Conservation (phyloP, 78 protist species). For the Protostelium mycophagum region DNA sequence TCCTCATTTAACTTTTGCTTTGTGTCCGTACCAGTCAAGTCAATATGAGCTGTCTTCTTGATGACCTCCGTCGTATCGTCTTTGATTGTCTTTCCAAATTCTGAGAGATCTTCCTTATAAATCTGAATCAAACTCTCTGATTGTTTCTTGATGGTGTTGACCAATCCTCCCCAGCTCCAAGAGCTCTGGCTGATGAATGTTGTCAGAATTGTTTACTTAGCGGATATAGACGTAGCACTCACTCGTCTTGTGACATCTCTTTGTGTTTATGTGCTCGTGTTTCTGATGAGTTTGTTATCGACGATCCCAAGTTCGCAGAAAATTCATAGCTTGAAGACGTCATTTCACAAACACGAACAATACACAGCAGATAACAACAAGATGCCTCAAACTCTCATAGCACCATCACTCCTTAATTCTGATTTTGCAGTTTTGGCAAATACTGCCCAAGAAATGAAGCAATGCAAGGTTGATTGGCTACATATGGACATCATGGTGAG, state of each 20-base stretch:
- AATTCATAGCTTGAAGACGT: too few species aligned
- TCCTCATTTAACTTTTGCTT: neutral
- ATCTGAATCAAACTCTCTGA: neutral
- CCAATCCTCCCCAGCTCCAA: neutral
- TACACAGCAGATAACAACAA: neutral
- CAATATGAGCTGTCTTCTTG: neutral
- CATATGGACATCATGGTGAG: constrained; percentile 97
- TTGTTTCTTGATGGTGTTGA: neutral
- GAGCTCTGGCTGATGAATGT: too few species aligned
- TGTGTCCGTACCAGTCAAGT: neutral
- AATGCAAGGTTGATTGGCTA: constrained; percentile 86
- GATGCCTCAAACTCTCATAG: constrained; percentile 51
- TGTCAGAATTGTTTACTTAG: too few species aligned
- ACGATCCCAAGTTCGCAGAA: too few species aligned
- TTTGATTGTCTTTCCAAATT: neutral
- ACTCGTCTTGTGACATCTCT: too few species aligned
- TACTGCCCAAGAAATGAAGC: constrained; percentile 58
- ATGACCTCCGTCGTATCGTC: neutral
- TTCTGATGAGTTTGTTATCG: too few species aligned
- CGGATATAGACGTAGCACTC: too few species aligned
- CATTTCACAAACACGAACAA: neutral
- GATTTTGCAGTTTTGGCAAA: constrained; percentile 75
- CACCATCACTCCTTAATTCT: constrained; percentile 89
- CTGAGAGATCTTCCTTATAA: neutral
- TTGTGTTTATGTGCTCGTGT: too few species aligned